These are phyloP conservation scores for Kluyveromyces sp. DNA, from an alignment of 1,139 yeast genomes.

Conservation along the genomic window DNA sequence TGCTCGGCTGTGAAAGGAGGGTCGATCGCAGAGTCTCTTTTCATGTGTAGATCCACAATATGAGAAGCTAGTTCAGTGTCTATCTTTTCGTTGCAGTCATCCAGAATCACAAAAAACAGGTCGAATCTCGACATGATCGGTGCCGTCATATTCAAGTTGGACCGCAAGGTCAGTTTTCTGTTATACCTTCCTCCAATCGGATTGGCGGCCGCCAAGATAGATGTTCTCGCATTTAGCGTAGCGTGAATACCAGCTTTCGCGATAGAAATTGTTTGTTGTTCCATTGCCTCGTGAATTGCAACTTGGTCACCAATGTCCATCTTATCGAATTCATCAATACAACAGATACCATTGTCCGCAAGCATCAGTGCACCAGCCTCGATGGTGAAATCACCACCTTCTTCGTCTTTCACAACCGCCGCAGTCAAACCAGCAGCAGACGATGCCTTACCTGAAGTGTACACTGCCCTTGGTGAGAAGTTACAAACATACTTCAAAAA, in stretches of 20 bases:
- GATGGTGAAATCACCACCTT: conserved; percentile 92
- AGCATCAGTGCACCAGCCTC: conserved; percentile 99
- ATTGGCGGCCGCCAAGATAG: conserved; percentile 95
- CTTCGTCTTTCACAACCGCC: conserved; percentile 96
- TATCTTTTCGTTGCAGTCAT: conserved; percentile 86
- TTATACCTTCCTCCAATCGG: conserved; percentile 95
- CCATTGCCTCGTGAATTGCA: conserved; percentile 99
- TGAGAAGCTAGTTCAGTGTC: conserved; percentile 89
- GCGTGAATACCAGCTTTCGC: conserved; percentile 99
- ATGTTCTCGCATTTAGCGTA: conserved; percentile 90
- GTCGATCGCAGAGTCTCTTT: conserved; percentile 79
- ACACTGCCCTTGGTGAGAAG: conserved; percentile 89
- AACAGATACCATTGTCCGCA: conserved; percentile 98
- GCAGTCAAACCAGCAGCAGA: conserved; percentile 99
- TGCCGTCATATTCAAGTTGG: conserved; percentile 95
- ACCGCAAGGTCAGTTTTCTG: conserved; percentile 72
- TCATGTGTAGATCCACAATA: conserved; percentile 89
- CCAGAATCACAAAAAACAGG: conserved; percentile 86
- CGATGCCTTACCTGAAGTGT: conserved; percentile 97
- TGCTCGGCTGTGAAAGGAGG: conserved; percentile 91
- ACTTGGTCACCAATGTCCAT: conserved; percentile 96
- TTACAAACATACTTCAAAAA: conserved; percentile 89
- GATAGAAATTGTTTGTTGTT: conserved; percentile 95
- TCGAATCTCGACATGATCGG: conserved; percentile 99
- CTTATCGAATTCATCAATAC: conserved; percentile 96